Evolutionary conservation across 129 eudicot genomes (phyloP).

Genomic region (Glebionis coronaria): DNA sequence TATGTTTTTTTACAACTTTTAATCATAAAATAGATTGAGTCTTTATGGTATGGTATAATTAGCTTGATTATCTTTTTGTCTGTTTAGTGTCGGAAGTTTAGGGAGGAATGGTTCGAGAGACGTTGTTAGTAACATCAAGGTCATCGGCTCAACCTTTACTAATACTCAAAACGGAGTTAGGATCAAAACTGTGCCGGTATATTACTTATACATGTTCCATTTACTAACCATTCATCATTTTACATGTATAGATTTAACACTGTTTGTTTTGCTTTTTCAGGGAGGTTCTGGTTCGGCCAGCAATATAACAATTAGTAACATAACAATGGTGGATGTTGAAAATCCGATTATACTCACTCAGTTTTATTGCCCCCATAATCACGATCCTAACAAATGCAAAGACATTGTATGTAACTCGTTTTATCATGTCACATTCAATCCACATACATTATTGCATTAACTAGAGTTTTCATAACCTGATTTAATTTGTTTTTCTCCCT

Average conservation of each 20-base stretch:
- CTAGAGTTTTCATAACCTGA: neutral
- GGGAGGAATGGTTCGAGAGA: slow-evolving; percentile 20
- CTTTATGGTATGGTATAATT: neutral
- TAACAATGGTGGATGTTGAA: slow-evolving; percentile 17
- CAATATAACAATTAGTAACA: slow-evolving; percentile 14
- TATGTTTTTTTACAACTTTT: too few relatives aligned
- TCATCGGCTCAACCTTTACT: neutral
- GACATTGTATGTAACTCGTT: neutral
- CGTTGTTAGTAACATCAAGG: slow-evolving; percentile 8
- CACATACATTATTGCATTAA: neutral
- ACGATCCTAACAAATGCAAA: neutral
- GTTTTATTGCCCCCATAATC: slow-evolving; percentile 28
- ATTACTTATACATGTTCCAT: neutral
- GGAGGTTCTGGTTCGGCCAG: slow-evolving; percentile 22
- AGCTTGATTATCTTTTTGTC: neutral
- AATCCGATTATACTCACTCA: slow-evolving; percentile 23
- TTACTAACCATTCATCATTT: too few relatives aligned
- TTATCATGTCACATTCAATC: neutral
- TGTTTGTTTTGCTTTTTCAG: neutral
- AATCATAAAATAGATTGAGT: too few relatives aligned
- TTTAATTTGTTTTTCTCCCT: neutral
- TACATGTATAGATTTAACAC: neutral
- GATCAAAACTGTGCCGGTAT: slow-evolving; percentile 28
- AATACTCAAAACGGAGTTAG: slow-evolving; percentile 30
- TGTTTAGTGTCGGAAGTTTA: slow-evolving; percentile 25